These are phyloP conservation scores for Phytophthora meadii DNA, from an alignment of 352 stramenopile species.

Conservation along the genomic window DNA sequence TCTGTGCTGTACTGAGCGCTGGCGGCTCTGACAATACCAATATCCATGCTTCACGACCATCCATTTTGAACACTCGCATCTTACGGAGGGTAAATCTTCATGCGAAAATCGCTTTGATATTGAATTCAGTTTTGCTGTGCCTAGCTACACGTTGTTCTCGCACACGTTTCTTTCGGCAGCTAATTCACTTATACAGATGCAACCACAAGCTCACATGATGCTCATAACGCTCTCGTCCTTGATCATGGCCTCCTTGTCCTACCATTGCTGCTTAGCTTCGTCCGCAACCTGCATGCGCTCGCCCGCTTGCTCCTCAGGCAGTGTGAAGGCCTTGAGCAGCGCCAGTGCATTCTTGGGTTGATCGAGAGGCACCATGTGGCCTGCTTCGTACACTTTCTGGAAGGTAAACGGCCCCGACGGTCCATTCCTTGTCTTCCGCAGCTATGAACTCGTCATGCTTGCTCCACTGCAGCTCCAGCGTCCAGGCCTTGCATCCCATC, in stretches of 20 bases:
- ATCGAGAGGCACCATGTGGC: slow-evolving; percentile 97
- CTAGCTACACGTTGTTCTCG: too few species aligned
- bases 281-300: slow-evolving; percentile 21
- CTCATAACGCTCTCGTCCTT: slow-evolving; percentile 52
- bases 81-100: too few species aligned
- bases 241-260: slow-evolving; percentile 34
- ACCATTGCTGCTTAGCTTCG: slow-evolving; percentile 25
- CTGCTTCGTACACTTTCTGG: slow-evolving; percentile 94
- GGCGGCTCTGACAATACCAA: too few species aligned
- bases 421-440: slow-evolving; percentile 65
- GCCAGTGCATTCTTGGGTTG: slow-evolving; percentile 93
- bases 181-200: too few species aligned
- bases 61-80: too few species aligned
- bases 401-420: slow-evolving; percentile 89
- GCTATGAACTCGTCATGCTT: slow-evolving; percentile 60
- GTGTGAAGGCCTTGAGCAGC: slow-evolving; percentile 95
- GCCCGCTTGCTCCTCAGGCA: slow-evolving; percentile 39
- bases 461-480: slow-evolving; percentile 93
- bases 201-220: slow-evolving; percentile 34
- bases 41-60: too few species aligned
- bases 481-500: slow-evolving; percentile 97
- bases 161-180: too few species aligned
- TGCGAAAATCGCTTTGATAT: too few species aligned
- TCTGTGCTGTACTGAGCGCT: too few species aligned
- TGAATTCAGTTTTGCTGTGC: too few species aligned